phyloP scores from a whole-genome alignment of 2,329 filamentous ascomycete species.

The Nectriaceae sp. region DNA sequence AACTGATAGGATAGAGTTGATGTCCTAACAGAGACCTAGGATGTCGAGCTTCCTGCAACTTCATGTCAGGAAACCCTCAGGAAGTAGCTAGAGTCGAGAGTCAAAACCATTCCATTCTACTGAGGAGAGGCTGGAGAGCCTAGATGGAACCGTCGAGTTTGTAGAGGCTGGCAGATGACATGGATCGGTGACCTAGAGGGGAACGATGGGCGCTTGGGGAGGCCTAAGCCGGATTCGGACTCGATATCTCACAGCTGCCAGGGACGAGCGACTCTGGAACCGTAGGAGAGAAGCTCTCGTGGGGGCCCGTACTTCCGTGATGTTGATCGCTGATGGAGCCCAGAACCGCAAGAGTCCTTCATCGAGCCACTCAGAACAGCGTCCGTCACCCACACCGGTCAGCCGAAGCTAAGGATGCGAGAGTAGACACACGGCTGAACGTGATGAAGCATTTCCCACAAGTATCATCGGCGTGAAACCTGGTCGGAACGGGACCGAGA shows the following conservation, averaged over 20 bases:
- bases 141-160: background rate
- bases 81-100: constrained; percentile 20
- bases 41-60: constrained; percentile 1
- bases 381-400: constrained; percentile 26
- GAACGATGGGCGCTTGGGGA: constrained; percentile 1
- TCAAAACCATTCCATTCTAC: constrained; percentile 8
- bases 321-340: constrained; percentile 4
- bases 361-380: constrained; percentile 16
- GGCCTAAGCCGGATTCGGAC: constrained; percentile 1
- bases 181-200: constrained; percentile 6
- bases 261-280: constrained; percentile 17
- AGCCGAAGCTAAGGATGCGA: constrained; percentile 13
- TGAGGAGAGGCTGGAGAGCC: background rate
- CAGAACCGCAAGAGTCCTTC: constrained; percentile 13
- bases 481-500: background rate
- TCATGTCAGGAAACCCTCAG: constrained; percentile 6
- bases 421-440: constrained; percentile 14
- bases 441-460: constrained; percentile 15
- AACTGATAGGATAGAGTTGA: constrained; percentile 9
- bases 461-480: constrained; percentile 21
- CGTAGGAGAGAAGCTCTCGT: constrained; percentile 10
- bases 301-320: constrained; percentile 14
- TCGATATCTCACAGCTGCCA: constrained; percentile 15
- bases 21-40: background rate
- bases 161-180: constrained; percentile 10